These are phyloP conservation scores for Phytopythium cucurbitacearum DNA, from an alignment of 352 stramenopile genomes.

Conservation along the genomic window DNA sequence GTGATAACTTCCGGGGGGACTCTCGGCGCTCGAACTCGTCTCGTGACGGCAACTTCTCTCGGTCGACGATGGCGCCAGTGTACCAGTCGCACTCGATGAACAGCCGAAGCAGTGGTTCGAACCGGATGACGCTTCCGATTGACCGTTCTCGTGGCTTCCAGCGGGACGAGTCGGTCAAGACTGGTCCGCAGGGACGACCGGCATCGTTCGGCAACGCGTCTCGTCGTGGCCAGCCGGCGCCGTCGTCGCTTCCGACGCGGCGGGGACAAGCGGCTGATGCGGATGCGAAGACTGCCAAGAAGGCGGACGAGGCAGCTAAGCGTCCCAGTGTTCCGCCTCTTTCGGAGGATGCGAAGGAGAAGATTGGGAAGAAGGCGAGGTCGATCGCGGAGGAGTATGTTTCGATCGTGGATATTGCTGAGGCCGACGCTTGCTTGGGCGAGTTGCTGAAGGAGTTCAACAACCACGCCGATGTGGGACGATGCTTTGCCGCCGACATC, in stretches of 20 bases:
- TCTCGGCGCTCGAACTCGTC: slow-evolving; percentile 43
- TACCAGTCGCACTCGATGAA: slow-evolving; percentile 56
- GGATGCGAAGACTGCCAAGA: slow-evolving; percentile 16
- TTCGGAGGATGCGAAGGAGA: slow-evolving; percentile 53
- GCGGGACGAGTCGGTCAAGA: slow-evolving; percentile 63
- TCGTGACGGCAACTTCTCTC: slow-evolving; percentile 38
- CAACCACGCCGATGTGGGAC: slow-evolving; percentile 46
- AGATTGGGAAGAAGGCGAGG: slow-evolving; percentile 75
- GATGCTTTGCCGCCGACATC: slow-evolving; percentile 55
- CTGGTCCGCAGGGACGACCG: slow-evolving; percentile 46
- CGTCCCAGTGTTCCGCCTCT: slow-evolving; percentile 33
- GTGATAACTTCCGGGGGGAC: slow-evolving; percentile 35
- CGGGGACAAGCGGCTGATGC: slow-evolving; percentile 4
- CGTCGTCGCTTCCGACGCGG: not conserved
- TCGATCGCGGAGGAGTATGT: slow-evolving; percentile 78
- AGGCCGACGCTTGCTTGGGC: slow-evolving; percentile 58
- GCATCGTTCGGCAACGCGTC: slow-evolving; percentile 33
- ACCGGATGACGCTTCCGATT: slow-evolving; percentile 37
- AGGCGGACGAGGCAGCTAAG: slow-evolving; percentile 22
- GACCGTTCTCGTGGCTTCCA: slow-evolving; percentile 29
- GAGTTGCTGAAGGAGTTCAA: slow-evolving; percentile 70
- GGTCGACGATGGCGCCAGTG: slow-evolving; percentile 51
- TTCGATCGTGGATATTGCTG: slow-evolving; percentile 60
- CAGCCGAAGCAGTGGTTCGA: slow-evolving; percentile 24
- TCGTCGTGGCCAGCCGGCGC: slow-evolving; percentile 7